phyloP scores from a whole-genome alignment of 306 rosid genomes.

The Purshia tridentata region DNA sequence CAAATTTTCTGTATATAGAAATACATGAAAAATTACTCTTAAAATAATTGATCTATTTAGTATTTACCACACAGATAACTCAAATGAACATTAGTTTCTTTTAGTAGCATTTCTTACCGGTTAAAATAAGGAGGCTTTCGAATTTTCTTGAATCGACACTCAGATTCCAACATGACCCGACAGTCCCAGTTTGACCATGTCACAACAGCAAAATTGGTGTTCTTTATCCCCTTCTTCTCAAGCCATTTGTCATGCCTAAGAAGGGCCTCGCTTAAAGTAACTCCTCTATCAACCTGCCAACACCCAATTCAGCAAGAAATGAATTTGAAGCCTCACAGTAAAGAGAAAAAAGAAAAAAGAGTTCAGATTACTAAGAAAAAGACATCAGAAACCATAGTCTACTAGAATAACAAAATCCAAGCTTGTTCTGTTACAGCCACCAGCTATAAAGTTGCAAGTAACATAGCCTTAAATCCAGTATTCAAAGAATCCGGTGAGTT shows the following conservation, averaged over 20 bases:
- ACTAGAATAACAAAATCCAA: background rate
- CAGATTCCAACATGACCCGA: conserved; percentile 90
- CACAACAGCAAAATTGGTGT: conserved; percentile 83
- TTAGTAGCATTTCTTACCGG: conserved; percentile 48
- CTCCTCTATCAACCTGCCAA: conserved; percentile 88
- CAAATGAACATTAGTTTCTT: conserved; percentile 5
- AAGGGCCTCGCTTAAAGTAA: conserved; percentile 82
- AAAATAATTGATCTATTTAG: background rate
- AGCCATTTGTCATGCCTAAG: conserved; percentile 97
- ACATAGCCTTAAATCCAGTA: background rate
- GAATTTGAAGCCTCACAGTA: conserved; percentile 14
- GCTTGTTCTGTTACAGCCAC: background rate
- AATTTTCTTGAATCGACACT: conserved; percentile 89
- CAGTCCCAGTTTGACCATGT: conserved; percentile 98
- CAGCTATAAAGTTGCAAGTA: background rate
- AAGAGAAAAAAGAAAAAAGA: background rate
- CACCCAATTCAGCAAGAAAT: conserved; percentile 23
- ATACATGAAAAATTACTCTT: background rate
- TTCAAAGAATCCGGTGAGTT: background rate
- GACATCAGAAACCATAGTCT: background rate
- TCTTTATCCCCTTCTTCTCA: conserved; percentile 88
- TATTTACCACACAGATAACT: conserved; percentile 21
- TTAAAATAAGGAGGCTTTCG: conserved; percentile 90
- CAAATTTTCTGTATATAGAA: background rate
- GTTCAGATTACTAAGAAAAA: background rate